Evolutionary conservation across 345 rosid species (phyloP).

Genomic region (Orychophragmus violaceus): DNA sequence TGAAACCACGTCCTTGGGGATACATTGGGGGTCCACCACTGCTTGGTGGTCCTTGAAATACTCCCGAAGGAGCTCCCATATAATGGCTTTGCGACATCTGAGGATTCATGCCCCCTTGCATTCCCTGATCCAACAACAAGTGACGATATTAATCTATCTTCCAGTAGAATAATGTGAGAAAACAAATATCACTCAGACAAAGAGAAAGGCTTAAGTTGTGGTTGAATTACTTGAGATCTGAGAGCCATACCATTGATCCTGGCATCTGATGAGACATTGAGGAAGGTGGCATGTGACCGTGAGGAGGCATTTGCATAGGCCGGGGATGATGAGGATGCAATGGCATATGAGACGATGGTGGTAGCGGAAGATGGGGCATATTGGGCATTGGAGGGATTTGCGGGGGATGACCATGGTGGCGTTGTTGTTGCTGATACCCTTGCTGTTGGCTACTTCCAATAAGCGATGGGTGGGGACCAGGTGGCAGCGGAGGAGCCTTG

Average conservation of each 20-base stretch:
- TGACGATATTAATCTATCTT: not conserved
- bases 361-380: conserved; percentile 84
- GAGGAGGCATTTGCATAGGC: conserved; percentile 81
- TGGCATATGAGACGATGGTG: conserved; percentile 55
- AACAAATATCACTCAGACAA: not conserved
- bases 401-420: conserved; percentile 63
- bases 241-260: conserved; percentile 66
- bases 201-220: not conserved
- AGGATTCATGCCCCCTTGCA: conserved; percentile 81
- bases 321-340: conserved; percentile 64
- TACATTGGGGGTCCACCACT: conserved; percentile 88
- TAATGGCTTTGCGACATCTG: conserved; percentile 75
- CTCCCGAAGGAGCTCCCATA: conserved; percentile 66
- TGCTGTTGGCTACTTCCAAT: conserved; percentile 68
- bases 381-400: conserved; percentile 72
- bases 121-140: conserved; percentile 43
- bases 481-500: conserved; percentile 92
- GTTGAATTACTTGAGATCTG: conserved; percentile 6
- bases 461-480: conserved; percentile 97
- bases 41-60: conserved; percentile 60
- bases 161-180: not conserved
- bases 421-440: conserved; percentile 82
- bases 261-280: conserved; percentile 60
- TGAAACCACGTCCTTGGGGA: conserved; percentile 67
- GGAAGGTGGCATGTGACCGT: conserved; percentile 49